These are phyloP conservation scores for Chaetoscypha palmicola DNA, from an alignment of 2,329 filamentous ascomycete genomes.

Conservation along the genomic window DNA sequence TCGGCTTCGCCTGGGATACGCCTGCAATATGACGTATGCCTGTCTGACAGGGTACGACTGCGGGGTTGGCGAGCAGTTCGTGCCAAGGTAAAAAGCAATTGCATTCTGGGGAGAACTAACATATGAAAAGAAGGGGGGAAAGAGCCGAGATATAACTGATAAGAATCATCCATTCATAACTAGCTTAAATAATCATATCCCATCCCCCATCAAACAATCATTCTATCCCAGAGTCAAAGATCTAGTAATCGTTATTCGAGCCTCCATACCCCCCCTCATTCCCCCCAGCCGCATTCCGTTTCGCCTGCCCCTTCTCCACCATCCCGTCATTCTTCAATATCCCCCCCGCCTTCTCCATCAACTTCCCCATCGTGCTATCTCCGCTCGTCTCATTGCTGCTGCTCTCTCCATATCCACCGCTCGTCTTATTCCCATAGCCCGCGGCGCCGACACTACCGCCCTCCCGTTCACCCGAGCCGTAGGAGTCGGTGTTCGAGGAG, in stretches of 20 bases:
- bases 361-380: slow-evolving; percentile 41
- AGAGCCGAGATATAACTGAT: too few species aligned
- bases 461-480: neutral
- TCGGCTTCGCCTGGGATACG: too few species aligned
- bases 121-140: too few species aligned
- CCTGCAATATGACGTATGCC: too few species aligned
- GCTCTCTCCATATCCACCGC: slow-evolving; percentile 3
- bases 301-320: slow-evolving; percentile 42
- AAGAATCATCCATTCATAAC: too few species aligned
- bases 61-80: too few species aligned
- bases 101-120: too few species aligned
- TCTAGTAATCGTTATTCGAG: slow-evolving; percentile 10
- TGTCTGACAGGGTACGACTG: too few species aligned
- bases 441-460: slow-evolving; percentile 10
- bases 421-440: slow-evolving; percentile 7
- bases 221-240: too few species aligned
- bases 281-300: slow-evolving; percentile 38
- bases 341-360: slow-evolving; percentile 51
- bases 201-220: too few species aligned
- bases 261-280: slow-evolving; percentile 19
- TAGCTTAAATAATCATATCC: too few species aligned
- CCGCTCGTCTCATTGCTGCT: slow-evolving; percentile 13
- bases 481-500: slow-evolving; percentile 10
- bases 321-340: slow-evolving; percentile 42
- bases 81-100: too few species aligned